Evolutionary conservation across 768 basidiomycete genomes (phyloP).

Genomic region (Steccherinum ochraceum): DNA sequence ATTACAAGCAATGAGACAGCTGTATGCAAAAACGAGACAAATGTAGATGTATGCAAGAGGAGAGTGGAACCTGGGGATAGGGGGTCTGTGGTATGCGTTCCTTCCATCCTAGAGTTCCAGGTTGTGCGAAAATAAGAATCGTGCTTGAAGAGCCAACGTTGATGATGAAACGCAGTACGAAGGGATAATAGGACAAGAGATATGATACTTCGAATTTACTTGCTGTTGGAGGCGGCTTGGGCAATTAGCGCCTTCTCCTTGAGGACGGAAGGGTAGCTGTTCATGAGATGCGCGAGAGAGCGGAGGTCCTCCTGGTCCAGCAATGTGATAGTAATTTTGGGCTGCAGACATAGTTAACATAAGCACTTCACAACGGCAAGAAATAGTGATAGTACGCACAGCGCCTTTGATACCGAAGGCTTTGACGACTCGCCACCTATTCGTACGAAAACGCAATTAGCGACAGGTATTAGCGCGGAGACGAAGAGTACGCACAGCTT

Average conservation of each 20-base stretch:
- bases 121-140: background rate
- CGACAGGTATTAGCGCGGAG: too few relatives aligned
- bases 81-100: background rate
- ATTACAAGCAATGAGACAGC: background rate
- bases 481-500: slow-evolving; percentile 14
- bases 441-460: too few relatives aligned
- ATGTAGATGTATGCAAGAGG: slow-evolving; percentile 3
- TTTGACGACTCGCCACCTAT: slow-evolving; percentile 53
- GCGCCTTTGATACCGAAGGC: slow-evolving; percentile 78
- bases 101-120: background rate
- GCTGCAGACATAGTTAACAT: slow-evolving; percentile 31
- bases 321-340: slow-evolving; percentile 78
- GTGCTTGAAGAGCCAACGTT: background rate
- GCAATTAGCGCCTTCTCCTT: slow-evolving; percentile 62
- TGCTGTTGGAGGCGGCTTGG: slow-evolving; percentile 13
- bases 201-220: slow-evolving; percentile 13
- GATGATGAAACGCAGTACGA: background rate
- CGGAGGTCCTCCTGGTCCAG: slow-evolving; percentile 83
- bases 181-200: slow-evolving; percentile 1
- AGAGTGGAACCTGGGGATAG: background rate
- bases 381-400: slow-evolving; percentile 33
- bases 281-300: slow-evolving; percentile 79
- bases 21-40: too few relatives aligned
- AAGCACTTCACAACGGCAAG: background rate
- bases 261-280: slow-evolving; percentile 75